phyloP scores from a whole-genome alignment of 129 eudicot species.

The Cynara cardunculus region DNA sequence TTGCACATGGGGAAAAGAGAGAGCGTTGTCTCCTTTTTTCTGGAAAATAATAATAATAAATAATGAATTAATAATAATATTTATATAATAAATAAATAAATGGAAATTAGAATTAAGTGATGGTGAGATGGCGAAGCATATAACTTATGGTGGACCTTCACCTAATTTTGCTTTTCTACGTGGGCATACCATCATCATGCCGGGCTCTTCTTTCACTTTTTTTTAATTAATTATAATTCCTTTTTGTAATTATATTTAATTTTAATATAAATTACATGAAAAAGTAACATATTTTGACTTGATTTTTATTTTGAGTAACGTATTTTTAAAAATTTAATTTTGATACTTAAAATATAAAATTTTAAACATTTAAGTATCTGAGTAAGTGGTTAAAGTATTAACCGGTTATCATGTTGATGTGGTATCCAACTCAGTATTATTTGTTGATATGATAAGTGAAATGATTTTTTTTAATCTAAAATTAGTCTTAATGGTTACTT shows the following conservation, averaged over 20 bases:
- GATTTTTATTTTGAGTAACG: no score
- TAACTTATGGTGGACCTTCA: conserved; percentile 16
- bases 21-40: not conserved
- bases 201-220: not conserved
- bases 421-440: no score
- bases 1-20: conserved; percentile 9
- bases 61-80: not conserved
- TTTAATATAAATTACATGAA: not conserved
- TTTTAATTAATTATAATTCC: not conserved
- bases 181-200: conserved; percentile 28
- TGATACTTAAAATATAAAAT: no score
- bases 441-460: no score
- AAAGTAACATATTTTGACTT: no score
- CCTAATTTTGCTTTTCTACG: conserved; percentile 29
- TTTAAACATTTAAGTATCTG: no score
- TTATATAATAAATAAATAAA: not conserved
- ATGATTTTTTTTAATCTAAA: no score
- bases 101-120: not conserved
- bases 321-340: no score
- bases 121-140: conserved; percentile 24
- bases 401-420: no score
- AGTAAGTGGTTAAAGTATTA: no score
- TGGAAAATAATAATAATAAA: not conserved
- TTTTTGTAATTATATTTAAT: not conserved
- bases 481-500: no score